Conservation (phyloP, 192 early-diverging fungal genomes). For the Chytriomyces confervae region DNA sequence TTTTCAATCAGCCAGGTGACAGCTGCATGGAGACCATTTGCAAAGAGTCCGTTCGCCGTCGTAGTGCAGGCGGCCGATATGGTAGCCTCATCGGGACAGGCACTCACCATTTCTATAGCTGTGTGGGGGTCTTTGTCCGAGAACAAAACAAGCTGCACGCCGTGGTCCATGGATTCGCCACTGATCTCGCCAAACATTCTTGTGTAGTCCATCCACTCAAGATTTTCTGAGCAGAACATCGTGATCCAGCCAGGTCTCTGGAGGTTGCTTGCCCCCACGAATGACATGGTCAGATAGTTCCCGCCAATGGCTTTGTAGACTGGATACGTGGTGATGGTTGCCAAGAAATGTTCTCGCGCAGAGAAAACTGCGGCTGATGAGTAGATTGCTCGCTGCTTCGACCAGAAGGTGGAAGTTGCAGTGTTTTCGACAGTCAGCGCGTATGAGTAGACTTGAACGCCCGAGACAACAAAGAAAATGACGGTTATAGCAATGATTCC, state of each 20-base stretch:
- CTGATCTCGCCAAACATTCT: constrained; percentile 23
- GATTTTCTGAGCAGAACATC: neutral
- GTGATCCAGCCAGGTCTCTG: neutral
- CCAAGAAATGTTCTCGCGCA: constrained; percentile 8
- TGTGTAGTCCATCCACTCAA: constrained; percentile 20
- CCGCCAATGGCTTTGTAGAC: neutral
- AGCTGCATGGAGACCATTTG: constrained; percentile 42
- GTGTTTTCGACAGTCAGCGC: constrained; percentile 5
- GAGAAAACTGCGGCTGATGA: constrained; percentile 14
- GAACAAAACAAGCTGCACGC: constrained; percentile 7
- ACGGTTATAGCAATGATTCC: neutral
- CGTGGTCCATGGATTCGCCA: neutral
- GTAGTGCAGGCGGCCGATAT: constrained; percentile 40
- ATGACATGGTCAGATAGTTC: neutral
- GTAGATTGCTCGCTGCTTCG: constrained; percentile 22
- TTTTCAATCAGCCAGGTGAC: constrained; percentile 26
- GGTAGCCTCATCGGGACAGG: constrained; percentile 25
- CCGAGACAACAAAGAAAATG: constrained; percentile 11
- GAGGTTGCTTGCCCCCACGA: neutral
- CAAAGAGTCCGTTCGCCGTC: constrained; percentile 31
- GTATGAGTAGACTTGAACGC: neutral
- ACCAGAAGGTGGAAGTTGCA: constrained; percentile 29
- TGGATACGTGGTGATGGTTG: neutral
- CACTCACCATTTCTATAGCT: constrained; percentile 35
- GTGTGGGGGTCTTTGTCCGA: neutral